Base-by-base conservation (phyloP, 768 basidiomycete genomes). In the Amylocystis lapponica region DNA sequence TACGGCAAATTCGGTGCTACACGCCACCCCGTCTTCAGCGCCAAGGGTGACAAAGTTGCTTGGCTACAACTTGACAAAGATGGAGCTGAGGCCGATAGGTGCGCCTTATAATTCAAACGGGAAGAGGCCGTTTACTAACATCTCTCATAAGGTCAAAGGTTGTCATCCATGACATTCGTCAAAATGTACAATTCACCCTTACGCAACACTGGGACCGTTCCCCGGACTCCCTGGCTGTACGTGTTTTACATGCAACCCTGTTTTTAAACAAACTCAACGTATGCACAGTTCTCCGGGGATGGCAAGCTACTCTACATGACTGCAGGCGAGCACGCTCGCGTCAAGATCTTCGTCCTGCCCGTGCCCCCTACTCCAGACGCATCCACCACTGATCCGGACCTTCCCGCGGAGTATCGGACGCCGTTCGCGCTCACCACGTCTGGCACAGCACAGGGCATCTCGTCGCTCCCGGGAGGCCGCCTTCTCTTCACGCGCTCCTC, bases 11-110 rank as follows among this genome's bases (percentile, higher is more conserved):
- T 93, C 62, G 94, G 89, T 25, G 93, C 92, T 14, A 83, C 79
- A 7, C 80, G 77, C 52, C 72, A 66, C n/a, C 84, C 90, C 0
- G 74, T 78, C 6, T 79, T 95, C 60, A 86, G 70, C 45, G 64
- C 65, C 3, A 65, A 77, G 35, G 87, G 84, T 0, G 72, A 73
- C 37, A 84, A 84, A 61, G 79, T 78, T 2, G 91, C 86, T 1
- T 98, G 94, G 94, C 65, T 89, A 29, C 87, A 97, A 61, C 75
- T 93, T 48, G 80, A 83, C 39, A 61, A 85, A 57, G 91, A 97
- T 53, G 93, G 94, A 2, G 85, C 93, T 52, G 94, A 97, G 63
- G 74, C 84, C 39, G 94, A 95, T 64, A 77, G 85, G 81, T 80
- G 46, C 43, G 30, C 36, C 20, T 23, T 17, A 39, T 17, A 30